Conservation (phyloP, 1,284 basidiomycete species). For the Calocybe gambosa region DNA sequence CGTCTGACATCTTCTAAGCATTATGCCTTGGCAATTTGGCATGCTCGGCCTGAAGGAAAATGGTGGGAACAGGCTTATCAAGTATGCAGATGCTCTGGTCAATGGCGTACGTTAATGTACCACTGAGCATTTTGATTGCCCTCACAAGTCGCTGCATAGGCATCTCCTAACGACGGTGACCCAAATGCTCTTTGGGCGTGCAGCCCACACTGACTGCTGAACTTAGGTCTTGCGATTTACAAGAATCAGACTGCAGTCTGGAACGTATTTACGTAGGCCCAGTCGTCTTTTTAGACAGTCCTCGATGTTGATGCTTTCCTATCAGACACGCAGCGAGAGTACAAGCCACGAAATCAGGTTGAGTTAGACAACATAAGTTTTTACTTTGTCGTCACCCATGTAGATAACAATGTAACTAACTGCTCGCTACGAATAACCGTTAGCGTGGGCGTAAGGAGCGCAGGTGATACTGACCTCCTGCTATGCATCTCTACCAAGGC, state of each 20-base stretch:
- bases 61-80: constrained; percentile 46
- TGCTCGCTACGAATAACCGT: background rate
- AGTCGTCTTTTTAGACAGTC: background rate
- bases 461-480: background rate
- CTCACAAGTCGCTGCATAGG: constrained; percentile 18
- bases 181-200: background rate
- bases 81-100: constrained; percentile 47
- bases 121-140: background rate
- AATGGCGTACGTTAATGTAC: constrained; percentile 29
- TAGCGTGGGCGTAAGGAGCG: background rate
- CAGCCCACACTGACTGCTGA: background rate
- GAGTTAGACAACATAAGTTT: constrained; percentile 6
- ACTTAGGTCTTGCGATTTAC: constrained; percentile 38
- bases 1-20: constrained; percentile 25
- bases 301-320: background rate
- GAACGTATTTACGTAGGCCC: constrained; percentile 42
- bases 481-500: constrained; percentile 8
- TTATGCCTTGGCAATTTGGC: constrained; percentile 58
- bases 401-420: background rate
- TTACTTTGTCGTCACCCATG: background rate
- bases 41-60: constrained; percentile 41
- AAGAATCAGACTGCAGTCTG: constrained; percentile 48
- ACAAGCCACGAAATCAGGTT: constrained; percentile 27
- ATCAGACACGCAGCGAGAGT: constrained; percentile 31
- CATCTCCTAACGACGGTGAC: constrained; percentile 52